These are phyloP conservation scores for Aspergillus floridensis DNA, from an alignment of 2,329 filamentous ascomycete species.

Conservation along the genomic window DNA sequence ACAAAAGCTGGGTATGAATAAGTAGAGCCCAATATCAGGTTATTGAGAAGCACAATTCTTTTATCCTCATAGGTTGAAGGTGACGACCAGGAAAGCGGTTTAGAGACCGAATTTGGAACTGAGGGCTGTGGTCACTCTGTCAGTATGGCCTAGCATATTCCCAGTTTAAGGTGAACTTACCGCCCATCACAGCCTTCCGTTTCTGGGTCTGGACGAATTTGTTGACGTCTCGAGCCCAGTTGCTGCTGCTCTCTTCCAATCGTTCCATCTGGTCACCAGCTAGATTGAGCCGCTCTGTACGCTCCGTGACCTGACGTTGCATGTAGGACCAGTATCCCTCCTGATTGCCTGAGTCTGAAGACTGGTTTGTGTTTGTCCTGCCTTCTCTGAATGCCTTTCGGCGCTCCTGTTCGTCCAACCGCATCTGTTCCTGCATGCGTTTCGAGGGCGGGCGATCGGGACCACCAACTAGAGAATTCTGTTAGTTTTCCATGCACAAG, in stretches of 20 bases:
- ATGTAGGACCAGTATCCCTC: conserved; percentile 74
- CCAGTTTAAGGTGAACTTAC: conserved; percentile 31
- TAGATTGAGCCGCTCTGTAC: conserved; percentile 81
- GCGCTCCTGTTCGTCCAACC: conserved; percentile 65
- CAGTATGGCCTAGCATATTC: background rate
- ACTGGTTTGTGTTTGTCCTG: conserved; percentile 29
- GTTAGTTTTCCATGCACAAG: background rate
- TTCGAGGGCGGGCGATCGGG: conserved; percentile 85
- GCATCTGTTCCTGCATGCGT: conserved; percentile 77
- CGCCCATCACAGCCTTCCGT: conserved; percentile 73
- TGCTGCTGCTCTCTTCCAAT: conserved; percentile 74
- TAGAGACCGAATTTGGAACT: conserved; percentile 46
- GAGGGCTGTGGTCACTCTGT: conserved; percentile 28
- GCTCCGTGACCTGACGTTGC: conserved; percentile 79
- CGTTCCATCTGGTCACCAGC: conserved; percentile 83
- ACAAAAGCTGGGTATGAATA: conserved; percentile 12
- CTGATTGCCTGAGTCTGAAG: conserved; percentile 48
- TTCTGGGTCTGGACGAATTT: conserved; percentile 89
- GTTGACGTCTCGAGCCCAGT: conserved; percentile 82
- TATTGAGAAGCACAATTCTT: background rate
- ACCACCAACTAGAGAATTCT: conserved; percentile 61
- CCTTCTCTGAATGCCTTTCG: conserved; percentile 38
- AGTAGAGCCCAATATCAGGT: background rate
- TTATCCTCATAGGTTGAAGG: background rate
- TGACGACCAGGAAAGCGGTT: background rate